Conservation (phyloP, 805 yeast genomes). For the Schwanniomyces pseudopolymorphus region DNA sequence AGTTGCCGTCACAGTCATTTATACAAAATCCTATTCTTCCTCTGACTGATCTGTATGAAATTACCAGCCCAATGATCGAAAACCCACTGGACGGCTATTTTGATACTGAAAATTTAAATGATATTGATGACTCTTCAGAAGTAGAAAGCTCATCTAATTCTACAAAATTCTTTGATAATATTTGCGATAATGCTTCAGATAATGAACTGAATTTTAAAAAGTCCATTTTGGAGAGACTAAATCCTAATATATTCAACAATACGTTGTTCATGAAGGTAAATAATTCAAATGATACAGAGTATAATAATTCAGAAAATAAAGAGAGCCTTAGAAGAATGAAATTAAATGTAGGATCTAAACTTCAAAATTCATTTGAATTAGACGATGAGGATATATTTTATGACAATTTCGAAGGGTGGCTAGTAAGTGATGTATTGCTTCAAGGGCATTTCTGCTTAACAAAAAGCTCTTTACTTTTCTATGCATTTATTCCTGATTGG, state of each 20-base stretch:
- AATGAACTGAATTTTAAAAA: slow-evolving; percentile 2
- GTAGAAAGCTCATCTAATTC: not conserved
- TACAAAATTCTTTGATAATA: slow-evolving; percentile 10
- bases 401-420: slow-evolving; percentile 75
- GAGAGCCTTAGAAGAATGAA: slow-evolving; percentile 13
- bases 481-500: slow-evolving; percentile 70
- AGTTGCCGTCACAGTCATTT: not conserved
- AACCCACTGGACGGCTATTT: slow-evolving; percentile 1
- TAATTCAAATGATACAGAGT: slow-evolving; percentile 7
- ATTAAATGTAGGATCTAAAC: slow-evolving; percentile 32
- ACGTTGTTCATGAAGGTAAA: slow-evolving; percentile 12
- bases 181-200: slow-evolving; percentile 13
- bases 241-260: slow-evolving; percentile 16
- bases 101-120: not conserved
- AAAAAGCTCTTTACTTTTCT: slow-evolving; percentile 59
- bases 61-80: not conserved
- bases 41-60: not conserved
- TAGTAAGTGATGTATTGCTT: slow-evolving; percentile 73
- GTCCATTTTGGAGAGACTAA: slow-evolving; percentile 30
- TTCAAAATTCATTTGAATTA: slow-evolving; percentile 41
- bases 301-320: not conserved
- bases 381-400: slow-evolving; percentile 54
- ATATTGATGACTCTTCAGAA: not conserved
- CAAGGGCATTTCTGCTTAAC: slow-evolving; percentile 88
- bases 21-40: not conserved